Base-by-base conservation (phyloP, 306 rosid genomes). In the Quercus glauca region DNA sequence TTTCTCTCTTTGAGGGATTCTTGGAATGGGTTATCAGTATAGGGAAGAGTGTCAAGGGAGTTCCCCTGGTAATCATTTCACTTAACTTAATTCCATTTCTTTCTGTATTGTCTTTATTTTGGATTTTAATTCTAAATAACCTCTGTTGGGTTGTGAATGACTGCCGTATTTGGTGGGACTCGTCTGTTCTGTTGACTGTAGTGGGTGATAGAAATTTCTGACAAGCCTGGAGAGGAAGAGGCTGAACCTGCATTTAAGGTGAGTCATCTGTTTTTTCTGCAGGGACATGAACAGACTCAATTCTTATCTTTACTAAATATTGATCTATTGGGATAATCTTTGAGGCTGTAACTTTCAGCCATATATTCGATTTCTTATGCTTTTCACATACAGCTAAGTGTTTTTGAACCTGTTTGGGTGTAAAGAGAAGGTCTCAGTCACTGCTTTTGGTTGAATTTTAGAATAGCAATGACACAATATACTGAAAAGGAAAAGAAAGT, bases 201-300 rank as follows among this genome's bases (percentile, higher is more conserved):
- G 99, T 92, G 90, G 99, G 99, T 88, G 70, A 95, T 95, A 74
- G 99, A 95, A 90, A 92, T 95, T 86, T 92, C 99, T 74, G 97
- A 95, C 90, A 92, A 89, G 87, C 94, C 98, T 1, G 98, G 99
- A 57, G 86, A 87, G 80, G 91, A 90, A 84, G 99, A 95, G 84
- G 78, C 91, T 57, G 88, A 95, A 80, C 97, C 99, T 84, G 96
- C 99, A 63, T 95, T 95, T 87, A 95, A 95, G 98, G 99, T 86
- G 84, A 90, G 78, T 83, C 76, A 55, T 85, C 55, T 76, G 55
- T 33, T 60, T 73, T 64, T 73, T 82, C 13, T 10, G 25, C 56
- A 35, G 35, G 37, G 69, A 12, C 17, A 28, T 3, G 41, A 28
- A 19, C 71, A 33, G 51, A 19, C 3, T 17, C 70, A 31, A 18